These are phyloP conservation scores for Botrytis porri DNA, from an alignment of 2,329 filamentous ascomycete genomes.

Conservation along the genomic window DNA sequence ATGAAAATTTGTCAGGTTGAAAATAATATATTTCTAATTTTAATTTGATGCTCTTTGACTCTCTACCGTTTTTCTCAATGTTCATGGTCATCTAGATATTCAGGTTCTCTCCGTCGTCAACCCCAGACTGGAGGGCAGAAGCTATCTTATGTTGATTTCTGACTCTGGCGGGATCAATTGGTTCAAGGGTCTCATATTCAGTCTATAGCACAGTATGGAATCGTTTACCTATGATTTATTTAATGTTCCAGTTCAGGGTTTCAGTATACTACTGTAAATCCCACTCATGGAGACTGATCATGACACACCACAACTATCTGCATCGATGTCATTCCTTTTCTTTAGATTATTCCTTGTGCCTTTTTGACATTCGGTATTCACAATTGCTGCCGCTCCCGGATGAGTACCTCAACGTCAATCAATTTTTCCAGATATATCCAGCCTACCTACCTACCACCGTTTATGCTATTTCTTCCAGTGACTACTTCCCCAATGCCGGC, in stretches of 20 bases:
- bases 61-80: background rate
- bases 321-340: background rate
- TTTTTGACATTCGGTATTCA: background rate
- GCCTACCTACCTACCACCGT: too few relatives aligned
- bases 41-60: background rate
- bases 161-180: background rate
- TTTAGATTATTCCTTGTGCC: background rate
- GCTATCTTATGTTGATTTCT: background rate
- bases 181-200: background rate
- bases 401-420: background rate
- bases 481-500: background rate
- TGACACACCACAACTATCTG: background rate
- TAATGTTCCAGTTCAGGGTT: background rate
- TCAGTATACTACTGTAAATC: background rate
- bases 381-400: background rate
- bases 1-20: conserved; percentile 42
- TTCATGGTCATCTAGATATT: background rate
- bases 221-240: background rate
- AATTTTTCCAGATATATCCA: background rate
- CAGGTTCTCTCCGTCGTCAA: background rate
- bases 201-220: background rate
- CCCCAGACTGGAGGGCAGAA: background rate
- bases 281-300: background rate
- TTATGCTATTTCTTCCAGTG: background rate
- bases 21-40: background rate